Conservation (phyloP, 306 rosid genomes). For the Begonia peltatifolia region DNA sequence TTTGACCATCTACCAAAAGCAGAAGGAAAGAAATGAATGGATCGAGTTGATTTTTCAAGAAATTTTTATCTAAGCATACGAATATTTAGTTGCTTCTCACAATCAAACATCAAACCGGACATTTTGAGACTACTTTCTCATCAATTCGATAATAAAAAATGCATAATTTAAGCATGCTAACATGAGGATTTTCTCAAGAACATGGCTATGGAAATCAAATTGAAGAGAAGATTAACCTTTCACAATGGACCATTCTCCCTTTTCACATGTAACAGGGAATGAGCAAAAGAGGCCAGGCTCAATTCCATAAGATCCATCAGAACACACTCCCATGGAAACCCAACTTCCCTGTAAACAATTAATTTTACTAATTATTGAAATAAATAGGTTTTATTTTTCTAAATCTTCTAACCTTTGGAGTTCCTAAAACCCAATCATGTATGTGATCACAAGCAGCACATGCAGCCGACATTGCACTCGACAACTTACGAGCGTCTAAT, state of each 20-base stretch:
- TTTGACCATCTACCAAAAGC: too few species aligned
- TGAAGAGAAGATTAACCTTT: conserved; percentile 28
- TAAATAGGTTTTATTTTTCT: neutral
- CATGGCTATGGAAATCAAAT: neutral
- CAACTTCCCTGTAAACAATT: neutral
- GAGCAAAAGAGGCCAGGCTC: conserved; percentile 69
- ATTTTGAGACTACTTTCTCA: neutral
- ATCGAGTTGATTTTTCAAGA: too few species aligned
- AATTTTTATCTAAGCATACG: too few species aligned
- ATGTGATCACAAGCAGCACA: conserved; percentile 73
- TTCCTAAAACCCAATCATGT: conserved; percentile 54
- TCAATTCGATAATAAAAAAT: neutral
- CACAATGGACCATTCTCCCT: conserved; percentile 81
- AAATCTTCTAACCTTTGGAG: conserved; percentile 39
- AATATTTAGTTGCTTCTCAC: too few species aligned
- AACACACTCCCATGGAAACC: conserved; percentile 66
- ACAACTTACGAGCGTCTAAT: conserved; percentile 43
- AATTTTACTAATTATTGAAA: neutral
- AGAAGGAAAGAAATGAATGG: too few species aligned
- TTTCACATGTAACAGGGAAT: conserved; percentile 81
- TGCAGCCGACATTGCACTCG: conserved; percentile 60
- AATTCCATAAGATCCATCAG: conserved; percentile 82
- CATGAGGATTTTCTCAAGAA: neutral
- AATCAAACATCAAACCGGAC: too few species aligned
- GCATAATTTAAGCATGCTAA: neutral